Conservation (phyloP, 2,329 filamentous ascomycete genomes). For the Aspergillus fijiensis region DNA sequence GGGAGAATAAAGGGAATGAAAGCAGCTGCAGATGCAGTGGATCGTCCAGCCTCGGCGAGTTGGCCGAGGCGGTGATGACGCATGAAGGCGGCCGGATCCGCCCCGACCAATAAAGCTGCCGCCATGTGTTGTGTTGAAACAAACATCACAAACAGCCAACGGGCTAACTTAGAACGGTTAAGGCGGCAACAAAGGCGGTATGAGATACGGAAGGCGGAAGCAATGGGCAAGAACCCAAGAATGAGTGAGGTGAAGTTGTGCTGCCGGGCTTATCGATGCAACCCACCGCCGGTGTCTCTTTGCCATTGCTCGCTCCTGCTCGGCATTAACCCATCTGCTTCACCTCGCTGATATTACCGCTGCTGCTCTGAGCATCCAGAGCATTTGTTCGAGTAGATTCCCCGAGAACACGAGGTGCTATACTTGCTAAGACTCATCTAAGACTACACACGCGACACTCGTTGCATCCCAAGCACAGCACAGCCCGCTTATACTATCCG, state of each 20-base stretch:
- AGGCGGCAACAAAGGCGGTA: too few species aligned
- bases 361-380: background rate
- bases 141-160: background rate
- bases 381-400: background rate
- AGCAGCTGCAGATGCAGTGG: background rate
- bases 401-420: background rate
- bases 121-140: background rate
- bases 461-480: background rate
- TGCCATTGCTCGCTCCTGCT: background rate
- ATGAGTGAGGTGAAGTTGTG: too few species aligned
- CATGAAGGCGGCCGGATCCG: slow-evolving; percentile 12
- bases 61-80: slow-evolving; percentile 17
- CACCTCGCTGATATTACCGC: background rate
- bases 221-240: background rate
- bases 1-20: background rate
- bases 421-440: background rate
- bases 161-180: too few species aligned
- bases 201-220: background rate
- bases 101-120: slow-evolving; percentile 14
- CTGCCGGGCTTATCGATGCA: background rate
- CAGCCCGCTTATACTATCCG: background rate
- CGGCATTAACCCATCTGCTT: background rate
- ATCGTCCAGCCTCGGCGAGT: background rate
- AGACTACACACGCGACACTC: background rate
- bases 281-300: background rate